Base-by-base conservation (phyloP, 2,329 filamentous ascomycete species). In the Orbilia ellipsospora region DNA sequence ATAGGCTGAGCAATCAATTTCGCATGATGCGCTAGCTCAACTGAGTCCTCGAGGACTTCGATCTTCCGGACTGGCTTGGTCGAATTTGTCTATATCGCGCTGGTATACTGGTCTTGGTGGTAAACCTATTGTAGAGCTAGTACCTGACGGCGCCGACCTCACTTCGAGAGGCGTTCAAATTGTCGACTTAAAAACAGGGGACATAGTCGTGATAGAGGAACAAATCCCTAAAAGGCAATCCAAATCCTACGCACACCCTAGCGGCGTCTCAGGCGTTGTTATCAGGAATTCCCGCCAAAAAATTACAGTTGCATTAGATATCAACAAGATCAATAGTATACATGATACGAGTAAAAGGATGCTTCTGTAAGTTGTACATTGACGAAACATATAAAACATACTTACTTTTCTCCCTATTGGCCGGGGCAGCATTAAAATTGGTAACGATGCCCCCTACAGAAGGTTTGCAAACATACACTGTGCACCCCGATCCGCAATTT, bases 31-130 rank as follows among this genome's bases (percentile, higher is more conserved):
- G 8, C 40, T 68, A 28, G 36, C 42, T 16, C 42, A 57, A 26
- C 36, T 42, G 10, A 50, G 50, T n/a, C 60, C 65, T 4, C 65
- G 56, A 28, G 40, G 10, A n/a, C 52, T 77, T 12, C 88, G 92
- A 80, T 89, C 90, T 72, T 91, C 91, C 4, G 92, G 92, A n/a
- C 86, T 93, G 48, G 92, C 92, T 36, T 85, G 95, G 79, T 88
- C 89, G 15, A 94, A 94, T 82, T 88, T 98, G 7, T 84, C 88
- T 36, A 84, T 96, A 40, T 85, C 87, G 10, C 90, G 91, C 16
- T 91, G 92, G 81, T 90, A 94, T 31, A 99, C 95, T 0, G 95
- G 95, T 0, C 85, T 97, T 44, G 95, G 94, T 15, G 95, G 95
- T n/a, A 92, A 93, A 78, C 93, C 92, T 0, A 90, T 99, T 1